Base-by-base conservation (phyloP, 75 land plant species). In the Cupressus sempervirens region DNA sequence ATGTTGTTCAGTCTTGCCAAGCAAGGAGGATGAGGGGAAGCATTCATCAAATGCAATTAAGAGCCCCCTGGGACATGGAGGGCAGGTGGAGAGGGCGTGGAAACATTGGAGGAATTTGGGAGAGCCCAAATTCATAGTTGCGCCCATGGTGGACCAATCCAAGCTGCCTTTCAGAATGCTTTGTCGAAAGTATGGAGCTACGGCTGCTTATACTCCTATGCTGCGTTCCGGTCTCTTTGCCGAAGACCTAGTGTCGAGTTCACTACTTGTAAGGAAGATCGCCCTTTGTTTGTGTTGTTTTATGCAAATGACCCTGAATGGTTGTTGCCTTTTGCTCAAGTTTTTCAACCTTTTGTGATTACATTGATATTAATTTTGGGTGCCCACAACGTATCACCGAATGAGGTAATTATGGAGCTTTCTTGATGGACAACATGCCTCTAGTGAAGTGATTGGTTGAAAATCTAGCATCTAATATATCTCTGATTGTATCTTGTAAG, bases 91-190 rank as follows among this genome's bases (percentile, higher is more conserved):
- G 56, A 80, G 91, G 75, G 98, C 99, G 30, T 98, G 99, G 99
- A 92, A 88, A 35, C 93, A 98, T 76, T 98, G 99, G 99, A 91
- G 75, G 82, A 89, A 85, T 41, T 82, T 98, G 18, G 98, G 98
- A 16, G 84, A 85, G 67, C 99, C 99, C 46, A 94, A 90, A 87
- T 88, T 95, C 45, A 87, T 96, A 14, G 99, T 98, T 35, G 99
- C 99, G 9, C 99, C 99, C 36, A 98, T 98, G 99, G 99, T 96
- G 72, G 99, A 98, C 46, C 94, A 95, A 75, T 96, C 98, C 41
- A 98, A 98, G 95, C 94, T 98, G 10, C 99, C 99, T 12, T 98
- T 98, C 84, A 93, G 99, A 53, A 93, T 98, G 98, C 93, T 98
- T 20, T 98, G 99, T 85, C 84, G 98, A 83, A 94, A 92, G 86